phyloP scores from a whole-genome alignment of 179 eudicot genomes.

The Camellia oleifera region DNA sequence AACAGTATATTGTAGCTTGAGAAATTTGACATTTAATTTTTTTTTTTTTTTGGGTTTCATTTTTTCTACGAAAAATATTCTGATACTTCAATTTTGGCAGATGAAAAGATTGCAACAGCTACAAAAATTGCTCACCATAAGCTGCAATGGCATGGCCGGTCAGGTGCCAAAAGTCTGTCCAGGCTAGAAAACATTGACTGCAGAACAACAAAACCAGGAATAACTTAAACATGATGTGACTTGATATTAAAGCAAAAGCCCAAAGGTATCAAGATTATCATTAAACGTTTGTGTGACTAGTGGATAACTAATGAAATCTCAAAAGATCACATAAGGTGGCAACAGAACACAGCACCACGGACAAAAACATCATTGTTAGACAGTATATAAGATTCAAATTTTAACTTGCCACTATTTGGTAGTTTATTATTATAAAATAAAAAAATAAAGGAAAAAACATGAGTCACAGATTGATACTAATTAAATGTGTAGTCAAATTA shows the following conservation, averaged over 20 bases:
- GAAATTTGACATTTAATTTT: background rate
- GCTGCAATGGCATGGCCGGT: slow-evolving; percentile 51
- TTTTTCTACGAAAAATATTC: background rate
- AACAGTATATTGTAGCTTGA: background rate
- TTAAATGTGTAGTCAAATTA: background rate
- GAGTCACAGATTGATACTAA: background rate
- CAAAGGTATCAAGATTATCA: background rate
- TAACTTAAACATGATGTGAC: background rate
- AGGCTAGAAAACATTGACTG: slow-evolving; percentile 48
- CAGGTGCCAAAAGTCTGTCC: slow-evolving; percentile 51
- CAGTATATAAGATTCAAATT: background rate
- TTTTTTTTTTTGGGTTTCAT: background rate
- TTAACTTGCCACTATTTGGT: background rate
- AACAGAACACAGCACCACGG: background rate
- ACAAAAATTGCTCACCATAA: slow-evolving; percentile 36
- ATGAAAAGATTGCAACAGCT: background rate
- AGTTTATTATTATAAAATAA: background rate
- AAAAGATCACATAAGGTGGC: background rate
- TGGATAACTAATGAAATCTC: background rate
- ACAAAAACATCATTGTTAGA: background rate
- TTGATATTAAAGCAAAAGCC: background rate
- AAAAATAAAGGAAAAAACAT: background rate
- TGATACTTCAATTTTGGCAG: background rate
- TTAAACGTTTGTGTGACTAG: background rate
- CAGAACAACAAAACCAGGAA: slow-evolving; percentile 13